These are phyloP conservation scores for Sarocladium kiliense DNA, from an alignment of 2,329 filamentous ascomycete species.

Conservation along the genomic window DNA sequence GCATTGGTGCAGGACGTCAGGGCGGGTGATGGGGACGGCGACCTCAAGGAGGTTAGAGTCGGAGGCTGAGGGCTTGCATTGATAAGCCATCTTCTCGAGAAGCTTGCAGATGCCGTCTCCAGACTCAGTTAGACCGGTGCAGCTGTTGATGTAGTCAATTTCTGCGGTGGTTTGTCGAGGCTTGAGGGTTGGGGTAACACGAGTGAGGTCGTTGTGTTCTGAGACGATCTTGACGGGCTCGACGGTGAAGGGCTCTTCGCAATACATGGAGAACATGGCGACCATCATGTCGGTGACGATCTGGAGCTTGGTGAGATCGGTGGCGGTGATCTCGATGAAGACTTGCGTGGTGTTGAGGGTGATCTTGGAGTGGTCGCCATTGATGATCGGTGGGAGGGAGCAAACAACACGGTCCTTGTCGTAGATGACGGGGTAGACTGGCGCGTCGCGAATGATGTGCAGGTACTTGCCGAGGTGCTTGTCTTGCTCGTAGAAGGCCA, in stretches of 20 bases:
- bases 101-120: slow-evolving; percentile 72
- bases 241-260: slow-evolving; percentile 81
- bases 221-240: slow-evolving; percentile 92
- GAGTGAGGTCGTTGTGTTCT: slow-evolving; percentile 79
- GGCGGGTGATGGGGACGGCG: slow-evolving; percentile 79
- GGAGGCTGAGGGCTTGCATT: slow-evolving; percentile 67
- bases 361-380: slow-evolving; percentile 95
- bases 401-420: slow-evolving; percentile 83
- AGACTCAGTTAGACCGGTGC: slow-evolving; percentile 75
- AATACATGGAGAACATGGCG: slow-evolving; percentile 95
- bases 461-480: slow-evolving; percentile 86
- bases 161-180: slow-evolving; percentile 75
- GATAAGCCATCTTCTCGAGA: slow-evolving; percentile 83
- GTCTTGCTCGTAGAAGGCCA: slow-evolving; percentile 94
- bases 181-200: slow-evolving; percentile 75
- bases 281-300: slow-evolving; percentile 95
- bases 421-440: slow-evolving; percentile 93
- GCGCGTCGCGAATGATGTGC: slow-evolving; percentile 89
- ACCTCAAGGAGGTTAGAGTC: slow-evolving; percentile 72
- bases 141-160: slow-evolving; percentile 88
- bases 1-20: slow-evolving; percentile 92
- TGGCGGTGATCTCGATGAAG: slow-evolving; percentile 95
- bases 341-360: slow-evolving; percentile 85
- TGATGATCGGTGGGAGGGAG: slow-evolving; percentile 96
- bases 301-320: slow-evolving; percentile 92